Base-by-base conservation (phyloP, 2,329 filamentous ascomycete genomes). In the Colletotrichum cordylinicola region DNA sequence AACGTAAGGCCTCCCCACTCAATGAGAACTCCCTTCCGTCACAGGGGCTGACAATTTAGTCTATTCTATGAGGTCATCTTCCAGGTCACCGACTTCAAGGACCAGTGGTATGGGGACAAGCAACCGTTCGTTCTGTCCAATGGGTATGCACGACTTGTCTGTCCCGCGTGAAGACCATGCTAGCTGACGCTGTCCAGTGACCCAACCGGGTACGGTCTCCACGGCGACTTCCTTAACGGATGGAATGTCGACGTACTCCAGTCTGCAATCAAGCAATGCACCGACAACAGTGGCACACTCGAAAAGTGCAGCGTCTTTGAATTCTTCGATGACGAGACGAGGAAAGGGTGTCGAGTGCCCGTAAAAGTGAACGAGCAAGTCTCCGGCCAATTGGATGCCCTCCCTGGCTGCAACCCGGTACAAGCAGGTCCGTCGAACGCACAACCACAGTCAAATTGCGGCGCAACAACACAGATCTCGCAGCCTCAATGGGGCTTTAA, bases 181-280 rank as follows among this genome's bases (percentile, higher is more conserved):
- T 24, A 16, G 29, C 69, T 64, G 93, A 95, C 73, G 86, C 18
- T 27, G 15, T 8, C n/a, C 21, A 76, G 74, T 15, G 74, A 76
- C 29, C 72, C 88, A n/a, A 94, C 94, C 13, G 94, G 94, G 71
- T 95, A 91, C 85, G 91, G 91, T 78, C 89, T 90, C 75, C 94
- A 95, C 83, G 93, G 89, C 61, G 94, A 96, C 83, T 95, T 96
- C 85, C 83, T 94, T 78, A 91, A 94, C 77, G 94, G 91, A 18
- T 96, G 94, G 94, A 91, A 95, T 79, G 87, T 90, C 76, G 82
- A 86, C 29, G 87, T 89, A 61, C 91, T 95, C 65, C 91, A 94
- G 83, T 86, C 89, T 74, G 93, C 94, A 78, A 91, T 95, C 79
- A 88, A 93, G 80, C 90, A 87, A 67, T 95, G 94, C 86, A 87